These are phyloP conservation scores for Sordaria brevicollis DNA, from an alignment of 495 filamentous ascomycete genomes.

Conservation along the genomic window DNA sequence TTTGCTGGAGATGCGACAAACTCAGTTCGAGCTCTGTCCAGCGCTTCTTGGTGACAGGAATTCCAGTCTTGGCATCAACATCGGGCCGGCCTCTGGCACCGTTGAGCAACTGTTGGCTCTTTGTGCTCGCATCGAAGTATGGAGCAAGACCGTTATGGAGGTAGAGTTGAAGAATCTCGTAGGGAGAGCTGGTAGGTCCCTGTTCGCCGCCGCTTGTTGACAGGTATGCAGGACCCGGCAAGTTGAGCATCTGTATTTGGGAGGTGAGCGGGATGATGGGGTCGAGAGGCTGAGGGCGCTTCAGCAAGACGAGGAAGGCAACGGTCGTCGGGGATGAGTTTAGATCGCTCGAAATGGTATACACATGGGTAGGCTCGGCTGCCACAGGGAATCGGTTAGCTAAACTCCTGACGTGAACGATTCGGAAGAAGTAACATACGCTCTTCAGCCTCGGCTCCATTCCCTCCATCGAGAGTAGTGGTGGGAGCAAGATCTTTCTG, in stretches of 20 bases:
- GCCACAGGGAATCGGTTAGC: background rate
- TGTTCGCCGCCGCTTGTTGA: constrained; percentile 55
- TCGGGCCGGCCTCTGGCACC: constrained; percentile 61
- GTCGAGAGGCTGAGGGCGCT: constrained; percentile 79
- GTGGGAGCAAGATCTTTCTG: constrained; percentile 63
- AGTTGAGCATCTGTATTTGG: constrained; percentile 84
- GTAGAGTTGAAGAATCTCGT: constrained; percentile 77
- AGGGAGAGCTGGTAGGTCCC: constrained; percentile 66
- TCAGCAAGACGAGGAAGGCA: constrained; percentile 78
- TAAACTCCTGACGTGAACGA: background rate
- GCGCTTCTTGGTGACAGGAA: constrained; percentile 93
- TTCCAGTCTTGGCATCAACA: constrained; percentile 81
- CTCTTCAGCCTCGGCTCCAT: constrained; percentile 22
- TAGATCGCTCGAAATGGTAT: constrained; percentile 71
- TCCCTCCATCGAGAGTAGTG: constrained; percentile 13
- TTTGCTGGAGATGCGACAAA: constrained; percentile 85
- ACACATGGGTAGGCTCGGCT: constrained; percentile 48
- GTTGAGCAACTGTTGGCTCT: constrained; percentile 59
- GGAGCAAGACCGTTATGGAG: constrained; percentile 81
- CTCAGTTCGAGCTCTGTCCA: constrained; percentile 87
- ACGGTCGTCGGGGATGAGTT: constrained; percentile 67
- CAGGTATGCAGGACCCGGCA: constrained; percentile 66
- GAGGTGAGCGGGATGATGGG: constrained; percentile 62
- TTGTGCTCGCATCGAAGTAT: constrained; percentile 92
- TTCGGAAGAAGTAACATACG: constrained; percentile 6